Evolutionary conservation across 768 basidiomycete genomes (phyloP).

Genomic region (Mycena vulgaris): DNA sequence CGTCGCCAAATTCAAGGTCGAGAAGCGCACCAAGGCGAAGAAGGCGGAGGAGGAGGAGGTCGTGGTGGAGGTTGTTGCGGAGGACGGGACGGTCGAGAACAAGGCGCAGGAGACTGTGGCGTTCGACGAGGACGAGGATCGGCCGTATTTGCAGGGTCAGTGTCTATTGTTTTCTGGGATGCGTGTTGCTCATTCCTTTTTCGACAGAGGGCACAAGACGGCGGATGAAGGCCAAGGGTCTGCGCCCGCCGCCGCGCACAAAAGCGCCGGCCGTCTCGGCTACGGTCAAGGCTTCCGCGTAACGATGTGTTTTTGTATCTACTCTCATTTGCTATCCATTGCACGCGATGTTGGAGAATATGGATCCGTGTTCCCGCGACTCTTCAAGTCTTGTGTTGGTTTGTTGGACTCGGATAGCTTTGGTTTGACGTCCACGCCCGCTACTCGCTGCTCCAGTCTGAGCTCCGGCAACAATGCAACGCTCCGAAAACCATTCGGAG

Average conservation of each 20-base stretch:
- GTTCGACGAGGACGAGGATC: slow-evolving; percentile 87
- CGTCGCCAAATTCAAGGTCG: slow-evolving; percentile 98
- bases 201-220: slow-evolving; percentile 83
- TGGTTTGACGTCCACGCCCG: too few relatives aligned
- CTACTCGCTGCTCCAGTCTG: too few relatives aligned
- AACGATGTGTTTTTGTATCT: not conserved
- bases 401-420: too few relatives aligned
- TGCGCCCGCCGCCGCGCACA: slow-evolving; percentile 73
- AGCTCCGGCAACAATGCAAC: too few relatives aligned
- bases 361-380: too few relatives aligned
- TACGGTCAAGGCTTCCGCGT: slow-evolving; percentile 47
- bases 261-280: slow-evolving; percentile 46
- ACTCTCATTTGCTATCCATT: not conserved
- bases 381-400: too few relatives aligned
- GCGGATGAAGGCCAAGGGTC: slow-evolving; percentile 82
- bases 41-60: slow-evolving; percentile 48
- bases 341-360: too few relatives aligned
- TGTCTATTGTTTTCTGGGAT: slow-evolving; percentile 38
- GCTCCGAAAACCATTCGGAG: too few relatives aligned
- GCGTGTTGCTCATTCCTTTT: slow-evolving; percentile 9
- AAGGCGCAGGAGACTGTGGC: slow-evolving; percentile 59
- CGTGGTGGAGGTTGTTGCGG: slow-evolving; percentile 47
- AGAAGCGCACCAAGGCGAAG: slow-evolving; percentile 73
- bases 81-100: slow-evolving; percentile 47
- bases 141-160: slow-evolving; percentile 85